Percentiles rank a stretch among this genome's conserved stretches.
Evolutionary conservation across 306 rosid genomes (phyloP).

Genomic region (Albizia julibrissin): DNA sequence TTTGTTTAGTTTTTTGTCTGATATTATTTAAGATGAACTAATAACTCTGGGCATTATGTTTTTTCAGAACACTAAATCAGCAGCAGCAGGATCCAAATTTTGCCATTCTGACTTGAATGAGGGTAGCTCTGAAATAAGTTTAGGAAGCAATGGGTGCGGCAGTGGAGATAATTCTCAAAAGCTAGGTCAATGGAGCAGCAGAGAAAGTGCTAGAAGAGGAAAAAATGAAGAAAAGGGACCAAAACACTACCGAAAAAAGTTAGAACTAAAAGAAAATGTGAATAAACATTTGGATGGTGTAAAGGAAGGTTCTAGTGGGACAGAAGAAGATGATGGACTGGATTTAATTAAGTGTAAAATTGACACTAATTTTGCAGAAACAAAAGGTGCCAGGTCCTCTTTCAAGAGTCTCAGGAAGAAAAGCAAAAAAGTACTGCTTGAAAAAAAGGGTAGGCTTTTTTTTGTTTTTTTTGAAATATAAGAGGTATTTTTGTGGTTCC

Average conservation of each 20-base stretch:
- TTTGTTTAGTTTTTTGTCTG: conserved; percentile 21
- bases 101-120: conserved; percentile 53
- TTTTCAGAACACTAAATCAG: conserved; percentile 63
- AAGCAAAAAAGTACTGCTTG: conserved; percentile 59
- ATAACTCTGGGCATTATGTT: conserved; percentile 29
- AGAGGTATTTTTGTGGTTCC: conserved; percentile 45
- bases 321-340: conserved; percentile 62
- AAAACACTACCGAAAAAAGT: conserved; percentile 48
- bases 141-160: conserved; percentile 71
- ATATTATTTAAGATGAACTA: conserved; percentile 21
- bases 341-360: conserved; percentile 52
- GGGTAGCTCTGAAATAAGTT: conserved; percentile 71
- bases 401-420: conserved; percentile 59
- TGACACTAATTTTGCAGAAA: conserved; percentile 51
- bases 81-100: conserved; percentile 42
- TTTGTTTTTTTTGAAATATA: background rate
- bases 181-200: conserved; percentile 37
- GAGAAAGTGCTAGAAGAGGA: conserved; percentile 44
- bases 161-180: conserved; percentile 51
- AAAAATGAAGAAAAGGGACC: conserved; percentile 52
- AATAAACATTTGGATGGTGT: conserved; percentile 60
- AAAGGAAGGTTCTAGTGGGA: conserved; percentile 81
- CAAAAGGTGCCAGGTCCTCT: conserved; percentile 51
- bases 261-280: conserved; percentile 50
- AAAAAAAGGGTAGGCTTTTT: conserved; percentile 48